phyloP scores from a whole-genome alignment of 345 rosid genomes.

The Eucalyptus fibrosa region DNA sequence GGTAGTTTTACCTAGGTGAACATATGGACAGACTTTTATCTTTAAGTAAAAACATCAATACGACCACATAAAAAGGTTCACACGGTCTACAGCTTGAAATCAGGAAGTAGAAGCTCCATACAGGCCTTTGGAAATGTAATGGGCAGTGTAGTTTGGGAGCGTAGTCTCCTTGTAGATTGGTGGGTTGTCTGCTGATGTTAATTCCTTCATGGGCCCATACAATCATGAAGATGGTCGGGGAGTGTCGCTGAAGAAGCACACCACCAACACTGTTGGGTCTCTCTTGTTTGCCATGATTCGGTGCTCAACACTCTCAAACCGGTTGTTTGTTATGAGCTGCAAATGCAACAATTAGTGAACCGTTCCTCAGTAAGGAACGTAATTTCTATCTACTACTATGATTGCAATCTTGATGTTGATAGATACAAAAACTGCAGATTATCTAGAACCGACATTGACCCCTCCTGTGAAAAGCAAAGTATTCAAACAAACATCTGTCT shows the following conservation, averaged over 20 bases:
- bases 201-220: neutral
- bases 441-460: neutral
- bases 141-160: neutral
- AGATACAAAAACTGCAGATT: neutral
- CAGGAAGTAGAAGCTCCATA: neutral
- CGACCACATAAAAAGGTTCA: neutral
- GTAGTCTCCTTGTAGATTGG: neutral
- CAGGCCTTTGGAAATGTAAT: neutral
- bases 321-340: neutral
- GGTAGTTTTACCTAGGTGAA: neutral
- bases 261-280: neutral
- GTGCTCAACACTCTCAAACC: neutral
- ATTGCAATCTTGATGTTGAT: neutral
- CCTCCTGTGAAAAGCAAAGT: neutral
- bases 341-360: neutral
- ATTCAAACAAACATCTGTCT: neutral
- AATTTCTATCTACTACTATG: neutral
- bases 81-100: neutral
- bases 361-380: neutral
- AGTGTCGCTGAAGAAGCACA: neutral
- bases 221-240: neutral
- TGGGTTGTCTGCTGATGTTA: neutral
- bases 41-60: neutral
- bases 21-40: neutral
- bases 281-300: neutral